Conservation (phyloP, 169 alveolate genomes). For the Cryptosporidium xiaoi region DNA sequence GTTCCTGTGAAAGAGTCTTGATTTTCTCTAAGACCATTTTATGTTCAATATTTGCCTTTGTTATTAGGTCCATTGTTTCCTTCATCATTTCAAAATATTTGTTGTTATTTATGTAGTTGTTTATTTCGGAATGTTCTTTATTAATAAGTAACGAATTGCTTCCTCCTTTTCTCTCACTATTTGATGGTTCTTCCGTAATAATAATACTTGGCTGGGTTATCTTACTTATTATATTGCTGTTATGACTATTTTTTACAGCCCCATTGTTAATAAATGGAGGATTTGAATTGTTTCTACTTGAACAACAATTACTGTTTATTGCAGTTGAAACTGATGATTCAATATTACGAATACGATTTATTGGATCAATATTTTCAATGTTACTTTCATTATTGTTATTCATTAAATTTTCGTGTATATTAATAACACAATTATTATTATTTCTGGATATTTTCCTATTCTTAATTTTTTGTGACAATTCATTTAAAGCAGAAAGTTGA, state of each 20-base stretch:
- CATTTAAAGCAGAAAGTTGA: conserved; percentile 31
- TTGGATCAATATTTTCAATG: not conserved
- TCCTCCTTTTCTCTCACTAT: no score
- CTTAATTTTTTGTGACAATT: conserved; percentile 23
- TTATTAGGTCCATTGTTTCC: no score
- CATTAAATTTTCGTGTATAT: not conserved
- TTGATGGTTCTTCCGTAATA: no score
- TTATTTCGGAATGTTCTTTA: no score
- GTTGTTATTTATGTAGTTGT: not conserved
- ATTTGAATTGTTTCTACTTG: conserved; percentile 51
- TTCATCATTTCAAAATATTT: conserved; percentile 17
- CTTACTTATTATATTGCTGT: conserved; percentile 1
- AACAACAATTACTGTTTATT: conserved; percentile 16
- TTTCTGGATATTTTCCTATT: not conserved
- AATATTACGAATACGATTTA: not conserved
- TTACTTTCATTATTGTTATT: not conserved
- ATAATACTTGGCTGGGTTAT: not conserved
- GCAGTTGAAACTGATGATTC: conserved; percentile 34
- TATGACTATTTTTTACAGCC: not conserved
- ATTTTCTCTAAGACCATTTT: not conserved
- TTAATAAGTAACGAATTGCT: no score
- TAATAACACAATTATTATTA: not conserved
- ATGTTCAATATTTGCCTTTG: no score
- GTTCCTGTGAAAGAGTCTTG: not conserved
- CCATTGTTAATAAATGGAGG: conserved; percentile 9